Base-by-base conservation (phyloP, 176 grass and related monocot species). In the Paspalum vaginatum region DNA sequence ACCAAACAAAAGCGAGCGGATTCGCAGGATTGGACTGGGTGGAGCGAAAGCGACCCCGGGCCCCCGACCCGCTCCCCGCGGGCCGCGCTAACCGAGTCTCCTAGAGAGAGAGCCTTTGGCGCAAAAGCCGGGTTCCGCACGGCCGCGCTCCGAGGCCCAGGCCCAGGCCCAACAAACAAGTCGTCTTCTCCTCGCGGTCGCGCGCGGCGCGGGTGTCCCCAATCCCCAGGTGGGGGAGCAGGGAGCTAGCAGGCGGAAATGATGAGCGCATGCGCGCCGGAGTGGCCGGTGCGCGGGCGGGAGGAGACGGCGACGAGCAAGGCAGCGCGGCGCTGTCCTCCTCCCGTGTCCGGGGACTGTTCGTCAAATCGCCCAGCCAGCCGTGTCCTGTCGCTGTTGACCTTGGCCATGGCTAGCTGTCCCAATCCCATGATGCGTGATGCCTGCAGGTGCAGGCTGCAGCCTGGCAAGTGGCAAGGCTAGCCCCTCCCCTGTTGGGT, bases 381-480 rank as follows among this genome's bases (percentile, higher is more conserved):
- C 20, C 46, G 76, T 61, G 72, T 62, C 76, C 69, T 50, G 81
- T 84, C 80, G 67, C 51, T 80, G 76, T 85, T 76, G 76, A 22
- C 71, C 27, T 7, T 48, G 61, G 47, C 42, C n/a, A n/a, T n/a
- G n/a, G n/a, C n/a, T n/a, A n/a, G n/a, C n/a, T n/a, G n/a, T n/a
- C n/a, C n/a, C n/a, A n/a, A n/a, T n/a, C n/a, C n/a, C n/a, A n/a
- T n/a, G n/a, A n/a, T n/a, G n/a, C n/a, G n/a, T n/a, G n/a, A n/a
- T n/a, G n/a, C n/a, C n/a, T n/a, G n/a, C n/a, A n/a, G n/a, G n/a
- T n/a, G n/a, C n/a, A n/a, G n/a, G n/a, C n/a, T n/a, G n/a, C n/a
- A n/a, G n/a, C n/a, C n/a, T n/a, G n/a, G n/a, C n/a, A n/a, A n/a
- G n/a, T n/a, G n/a, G n/a, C n/a, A n/a, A n/a, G n/a, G n/a, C n/a